Conservation (phyloP, 768 basidiomycete genomes). For the Tylopilus balloui region DNA sequence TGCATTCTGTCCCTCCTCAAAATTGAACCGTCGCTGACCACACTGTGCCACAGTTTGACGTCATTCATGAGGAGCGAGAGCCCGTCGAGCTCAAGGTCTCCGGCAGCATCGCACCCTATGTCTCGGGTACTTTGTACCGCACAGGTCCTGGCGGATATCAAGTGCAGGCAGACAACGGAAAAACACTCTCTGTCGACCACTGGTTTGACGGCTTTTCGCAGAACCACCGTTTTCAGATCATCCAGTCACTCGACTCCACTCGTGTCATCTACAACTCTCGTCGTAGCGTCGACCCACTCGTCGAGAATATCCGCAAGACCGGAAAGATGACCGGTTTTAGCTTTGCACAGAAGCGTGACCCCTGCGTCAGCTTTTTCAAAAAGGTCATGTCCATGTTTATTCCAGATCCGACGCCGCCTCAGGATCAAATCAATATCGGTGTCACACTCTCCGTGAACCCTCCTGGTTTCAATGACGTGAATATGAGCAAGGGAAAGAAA, state of each 20-base stretch:
- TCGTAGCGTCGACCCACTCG: slow-evolving; percentile 25
- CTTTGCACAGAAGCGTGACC: slow-evolving; percentile 33
- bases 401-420: slow-evolving; percentile 7
- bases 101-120: slow-evolving; percentile 32
- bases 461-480: slow-evolving; percentile 22
- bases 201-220: slow-evolving; percentile 42
- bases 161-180: slow-evolving; percentile 18
- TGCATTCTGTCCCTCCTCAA: background rate
- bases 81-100: slow-evolving; percentile 28
- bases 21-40: background rate
- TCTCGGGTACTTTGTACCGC: slow-evolving; percentile 35
- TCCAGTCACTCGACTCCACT: slow-evolving; percentile 17
- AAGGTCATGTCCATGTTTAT: slow-evolving; percentile 30
- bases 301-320: slow-evolving; percentile 28
- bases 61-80: slow-evolving; percentile 25
- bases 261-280: slow-evolving; percentile 35
- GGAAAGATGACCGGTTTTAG: slow-evolving; percentile 15
- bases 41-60: slow-evolving; percentile 21
- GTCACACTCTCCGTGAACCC: slow-evolving; percentile 31
- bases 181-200: slow-evolving; percentile 29
- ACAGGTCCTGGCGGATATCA: slow-evolving; percentile 37
- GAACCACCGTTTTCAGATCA: slow-evolving; percentile 39
- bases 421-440: slow-evolving; percentile 20
- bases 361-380: slow-evolving; percentile 29
- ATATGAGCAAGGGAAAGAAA: slow-evolving; percentile 19